These are phyloP conservation scores for Ganoderma sp. DNA, from an alignment of 1,284 basidiomycete species.

Conservation along the genomic window DNA sequence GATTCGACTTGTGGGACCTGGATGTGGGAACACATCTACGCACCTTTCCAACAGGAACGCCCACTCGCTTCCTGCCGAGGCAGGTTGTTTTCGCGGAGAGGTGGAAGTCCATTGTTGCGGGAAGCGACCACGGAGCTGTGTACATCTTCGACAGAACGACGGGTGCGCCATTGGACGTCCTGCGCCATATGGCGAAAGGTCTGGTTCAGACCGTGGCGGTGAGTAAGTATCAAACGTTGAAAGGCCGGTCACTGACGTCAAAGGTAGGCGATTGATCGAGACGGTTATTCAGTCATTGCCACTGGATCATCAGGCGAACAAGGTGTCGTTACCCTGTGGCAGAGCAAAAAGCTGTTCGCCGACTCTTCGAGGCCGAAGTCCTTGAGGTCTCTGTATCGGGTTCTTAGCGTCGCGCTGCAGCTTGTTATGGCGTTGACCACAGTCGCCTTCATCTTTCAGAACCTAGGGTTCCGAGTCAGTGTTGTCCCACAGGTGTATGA, in stretches of 20 bases:
- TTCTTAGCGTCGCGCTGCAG: background rate
- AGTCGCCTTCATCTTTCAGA: background rate
- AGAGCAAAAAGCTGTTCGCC: slow-evolving; percentile 1
- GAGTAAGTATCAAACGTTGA: background rate
- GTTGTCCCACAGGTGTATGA: background rate
- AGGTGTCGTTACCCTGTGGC: background rate
- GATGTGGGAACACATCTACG: slow-evolving; percentile 1
- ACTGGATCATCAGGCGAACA: slow-evolving; percentile 5
- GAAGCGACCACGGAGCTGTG: slow-evolving; percentile 16
- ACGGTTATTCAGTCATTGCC: background rate
- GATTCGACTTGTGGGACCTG: slow-evolving; percentile 12
- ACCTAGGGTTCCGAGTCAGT: background rate
- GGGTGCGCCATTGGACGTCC: slow-evolving; percentile 12
- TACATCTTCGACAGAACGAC: slow-evolving; percentile 16
- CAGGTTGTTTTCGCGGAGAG: slow-evolving; percentile 15
- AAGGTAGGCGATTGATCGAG: background rate
- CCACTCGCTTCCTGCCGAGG: slow-evolving; percentile 8
- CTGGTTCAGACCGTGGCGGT: slow-evolving; percentile 13
- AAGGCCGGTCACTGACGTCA: background rate
- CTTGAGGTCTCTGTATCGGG: background rate
- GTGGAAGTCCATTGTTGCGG: slow-evolving; percentile 11
- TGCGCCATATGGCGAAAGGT: slow-evolving; percentile 12
- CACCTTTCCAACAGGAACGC: slow-evolving; percentile 11
- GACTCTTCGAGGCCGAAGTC: background rate
- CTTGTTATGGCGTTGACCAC: background rate